These are phyloP conservation scores for Wallemia ichthyophaga DNA, from an alignment of 1,284 basidiomycete genomes.

Conservation along the genomic window DNA sequence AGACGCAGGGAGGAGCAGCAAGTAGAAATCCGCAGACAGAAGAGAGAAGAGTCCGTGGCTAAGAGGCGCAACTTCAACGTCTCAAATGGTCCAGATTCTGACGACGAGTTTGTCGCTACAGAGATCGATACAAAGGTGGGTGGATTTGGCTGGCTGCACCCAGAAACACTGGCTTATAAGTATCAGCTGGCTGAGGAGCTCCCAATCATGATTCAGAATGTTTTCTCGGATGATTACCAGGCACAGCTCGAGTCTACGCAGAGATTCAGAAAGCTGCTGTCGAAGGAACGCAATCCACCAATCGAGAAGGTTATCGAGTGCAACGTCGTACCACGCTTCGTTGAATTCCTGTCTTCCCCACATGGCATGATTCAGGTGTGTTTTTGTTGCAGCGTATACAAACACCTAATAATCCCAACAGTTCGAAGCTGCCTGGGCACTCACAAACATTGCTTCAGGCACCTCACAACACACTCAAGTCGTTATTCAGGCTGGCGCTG, in stretches of 20 bases:
- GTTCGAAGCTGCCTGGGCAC: constrained; percentile 98
- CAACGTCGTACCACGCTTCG: constrained; percentile 87
- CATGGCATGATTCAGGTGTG: constrained; percentile 84
- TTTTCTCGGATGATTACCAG: constrained; percentile 73
- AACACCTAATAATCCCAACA: constrained; percentile 15
- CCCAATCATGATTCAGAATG: constrained; percentile 51
- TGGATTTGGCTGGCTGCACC: neutral
- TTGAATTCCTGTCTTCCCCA: constrained; percentile 62
- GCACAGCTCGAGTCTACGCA: constrained; percentile 73
- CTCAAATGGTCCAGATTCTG: constrained; percentile 38
- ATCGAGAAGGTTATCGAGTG: constrained; percentile 97
- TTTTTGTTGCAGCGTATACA: constrained; percentile 3
- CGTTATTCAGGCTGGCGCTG: constrained; percentile 76
- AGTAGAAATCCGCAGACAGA: constrained; percentile 85
- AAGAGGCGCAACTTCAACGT: constrained; percentile 78
- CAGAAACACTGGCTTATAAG: neutral
- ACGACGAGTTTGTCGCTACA: constrained; percentile 43
- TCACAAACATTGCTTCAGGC: constrained; percentile 97
- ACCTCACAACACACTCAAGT: constrained; percentile 97
- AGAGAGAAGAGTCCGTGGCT: constrained; percentile 84
- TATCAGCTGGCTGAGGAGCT: constrained; percentile 44
- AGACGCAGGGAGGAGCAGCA: constrained; percentile 86
- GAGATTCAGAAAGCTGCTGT: constrained; percentile 90
- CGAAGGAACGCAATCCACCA: constrained; percentile 99
- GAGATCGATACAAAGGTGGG: constrained; percentile 4